Conservation (phyloP, 305 asterid species). For the Solanum hybrid region DNA sequence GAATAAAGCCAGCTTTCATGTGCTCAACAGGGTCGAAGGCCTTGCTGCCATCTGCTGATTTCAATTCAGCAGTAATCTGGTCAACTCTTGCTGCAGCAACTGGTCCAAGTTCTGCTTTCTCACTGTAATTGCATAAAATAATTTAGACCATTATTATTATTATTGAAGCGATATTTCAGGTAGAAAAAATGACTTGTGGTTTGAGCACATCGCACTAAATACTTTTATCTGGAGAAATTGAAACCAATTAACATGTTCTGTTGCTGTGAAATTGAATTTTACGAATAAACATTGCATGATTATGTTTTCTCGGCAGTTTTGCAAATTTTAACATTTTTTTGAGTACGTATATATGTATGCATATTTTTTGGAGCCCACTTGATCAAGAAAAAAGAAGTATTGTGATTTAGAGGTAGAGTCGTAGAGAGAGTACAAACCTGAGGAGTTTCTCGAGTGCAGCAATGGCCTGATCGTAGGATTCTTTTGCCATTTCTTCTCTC, state of each 20-base stretch:
- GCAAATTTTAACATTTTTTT: background rate
- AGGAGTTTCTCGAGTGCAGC: slow-evolving; percentile 72
- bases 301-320: background rate
- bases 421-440: slow-evolving; percentile 32
- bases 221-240: background rate
- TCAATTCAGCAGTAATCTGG: slow-evolving; percentile 56
- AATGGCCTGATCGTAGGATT: slow-evolving; percentile 73
- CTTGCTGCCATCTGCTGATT: slow-evolving; percentile 33
- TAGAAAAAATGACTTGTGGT: background rate
- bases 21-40: slow-evolving; percentile 37
- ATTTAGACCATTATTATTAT: background rate
- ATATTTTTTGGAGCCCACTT: background rate
- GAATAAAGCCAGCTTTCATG: slow-evolving; percentile 66
- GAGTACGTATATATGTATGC: background rate
- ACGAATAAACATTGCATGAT: background rate
- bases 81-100: slow-evolving; percentile 65
- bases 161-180: background rate
- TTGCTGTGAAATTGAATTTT: background rate
- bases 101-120: slow-evolving; percentile 67
- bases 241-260: background rate
- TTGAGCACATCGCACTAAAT: background rate
- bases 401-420: background rate
- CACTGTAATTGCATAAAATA: slow-evolving; percentile 35
- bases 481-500: slow-evolving; percentile 76
- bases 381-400: background rate